Conservation (phyloP, 2,329 filamentous ascomycete genomes). For the Curvularia eragrostidis region DNA sequence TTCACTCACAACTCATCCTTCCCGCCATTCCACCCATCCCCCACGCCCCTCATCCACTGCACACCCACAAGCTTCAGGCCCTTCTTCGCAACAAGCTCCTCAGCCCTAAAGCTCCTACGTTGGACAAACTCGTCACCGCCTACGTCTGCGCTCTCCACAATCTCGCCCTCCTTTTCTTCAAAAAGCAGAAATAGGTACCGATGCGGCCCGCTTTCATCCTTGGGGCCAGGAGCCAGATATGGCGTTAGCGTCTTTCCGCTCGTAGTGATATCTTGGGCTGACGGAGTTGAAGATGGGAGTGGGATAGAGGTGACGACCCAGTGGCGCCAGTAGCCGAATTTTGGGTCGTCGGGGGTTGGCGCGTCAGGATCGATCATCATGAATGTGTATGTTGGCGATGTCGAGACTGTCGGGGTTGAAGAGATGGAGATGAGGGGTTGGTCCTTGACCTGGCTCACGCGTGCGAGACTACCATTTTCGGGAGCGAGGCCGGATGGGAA, state of each 20-base stretch:
- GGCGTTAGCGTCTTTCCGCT: constrained; percentile 36
- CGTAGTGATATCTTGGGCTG: constrained; percentile 13
- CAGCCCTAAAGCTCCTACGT: constrained; percentile 37
- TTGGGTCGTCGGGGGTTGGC: constrained; percentile 62
- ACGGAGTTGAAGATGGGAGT: background rate
- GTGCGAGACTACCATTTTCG: constrained; percentile 35
- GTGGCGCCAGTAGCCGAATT: constrained; percentile 63
- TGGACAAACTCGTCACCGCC: constrained; percentile 48
- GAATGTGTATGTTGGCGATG: constrained; percentile 53
- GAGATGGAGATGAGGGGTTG: constrained; percentile 35
- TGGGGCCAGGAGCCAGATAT: constrained; percentile 44
- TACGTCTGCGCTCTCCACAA: constrained; percentile 38
- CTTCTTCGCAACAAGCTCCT: constrained; percentile 32
- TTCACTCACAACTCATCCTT: constrained; percentile 22
- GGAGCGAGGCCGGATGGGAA: constrained; percentile 32
- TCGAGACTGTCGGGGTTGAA: constrained; percentile 28
- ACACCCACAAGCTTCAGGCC: constrained; percentile 43
- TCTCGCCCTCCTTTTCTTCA: constrained; percentile 31
- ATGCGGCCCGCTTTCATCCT: constrained; percentile 47
- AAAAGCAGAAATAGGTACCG: constrained; percentile 45
- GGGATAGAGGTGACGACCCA: constrained; percentile 54
- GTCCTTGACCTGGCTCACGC: constrained; percentile 45
- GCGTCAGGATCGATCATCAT: constrained; percentile 63
- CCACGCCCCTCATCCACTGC: constrained; percentile 49
- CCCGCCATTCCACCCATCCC: constrained; percentile 43